These are phyloP conservation scores for Phytophthora syringae DNA, from an alignment of 352 stramenopile species.

Conservation along the genomic window DNA sequence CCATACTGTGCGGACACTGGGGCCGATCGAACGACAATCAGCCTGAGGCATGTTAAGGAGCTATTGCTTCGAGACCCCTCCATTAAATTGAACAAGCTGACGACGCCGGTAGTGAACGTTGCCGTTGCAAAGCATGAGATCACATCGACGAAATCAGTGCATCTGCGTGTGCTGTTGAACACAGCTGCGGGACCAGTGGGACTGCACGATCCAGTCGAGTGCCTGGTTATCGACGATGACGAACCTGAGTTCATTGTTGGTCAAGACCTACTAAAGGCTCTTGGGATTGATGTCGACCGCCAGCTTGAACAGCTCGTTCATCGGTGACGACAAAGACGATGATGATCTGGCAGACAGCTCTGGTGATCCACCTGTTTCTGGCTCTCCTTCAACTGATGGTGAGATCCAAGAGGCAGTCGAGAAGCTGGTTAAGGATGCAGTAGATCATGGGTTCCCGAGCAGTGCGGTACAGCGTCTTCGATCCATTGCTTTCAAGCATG, in stretches of 20 bases:
- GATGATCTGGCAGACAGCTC: not conserved
- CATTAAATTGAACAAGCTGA: not conserved
- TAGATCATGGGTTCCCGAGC: not conserved
- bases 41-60: not conserved
- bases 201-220: not conserved
- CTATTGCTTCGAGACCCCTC: not conserved
- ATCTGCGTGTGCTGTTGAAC: not conserved
- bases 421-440: not conserved
- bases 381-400: not conserved
- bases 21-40: not conserved
- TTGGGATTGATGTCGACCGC: not conserved
- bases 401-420: not conserved
- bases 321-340: not conserved
- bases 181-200: not conserved
- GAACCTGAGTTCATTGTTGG: slow-evolving; percentile 1
- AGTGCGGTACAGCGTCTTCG: slow-evolving; percentile 8
- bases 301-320: not conserved
- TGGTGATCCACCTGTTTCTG: not conserved
- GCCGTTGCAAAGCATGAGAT: not conserved
- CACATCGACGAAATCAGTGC: not conserved
- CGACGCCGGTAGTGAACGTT: not conserved
- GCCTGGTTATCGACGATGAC: not conserved
- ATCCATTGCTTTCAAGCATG: slow-evolving; percentile 6
- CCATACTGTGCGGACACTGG: not conserved
- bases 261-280: not conserved